A percentile compares a stretch with the other conserved stretches of the same genome.
phyloP scores from a whole-genome alignment of 2,329 filamentous ascomycete species.

The Thielaviopsis euricoi region DNA sequence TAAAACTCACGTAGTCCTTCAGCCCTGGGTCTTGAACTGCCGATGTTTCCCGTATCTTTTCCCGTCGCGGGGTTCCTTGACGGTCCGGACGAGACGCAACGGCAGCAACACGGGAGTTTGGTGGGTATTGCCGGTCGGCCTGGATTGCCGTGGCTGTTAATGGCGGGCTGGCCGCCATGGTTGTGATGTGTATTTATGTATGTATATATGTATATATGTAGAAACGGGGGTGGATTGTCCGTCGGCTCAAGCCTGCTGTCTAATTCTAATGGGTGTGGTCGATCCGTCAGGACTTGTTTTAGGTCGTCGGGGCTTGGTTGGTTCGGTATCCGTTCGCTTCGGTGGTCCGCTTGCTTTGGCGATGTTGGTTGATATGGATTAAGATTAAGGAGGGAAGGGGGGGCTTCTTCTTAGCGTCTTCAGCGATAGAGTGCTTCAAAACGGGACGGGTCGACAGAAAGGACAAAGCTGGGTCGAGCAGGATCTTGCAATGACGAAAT shows the following conservation, averaged over 20 bases:
- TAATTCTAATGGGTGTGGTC: not conserved
- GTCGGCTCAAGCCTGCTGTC: not conserved
- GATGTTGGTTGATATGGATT: not conserved
- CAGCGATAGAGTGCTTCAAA: too few species aligned
- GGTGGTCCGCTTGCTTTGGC: not conserved
- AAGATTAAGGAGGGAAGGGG: not conserved
- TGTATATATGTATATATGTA: not conserved
- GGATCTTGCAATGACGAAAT: not conserved
- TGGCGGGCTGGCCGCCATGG: slow-evolving; percentile 12
- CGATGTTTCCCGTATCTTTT: slow-evolving; percentile 41
- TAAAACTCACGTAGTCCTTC: slow-evolving; percentile 56
- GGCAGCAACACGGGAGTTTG: slow-evolving; percentile 26
- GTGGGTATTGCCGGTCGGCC: slow-evolving; percentile 24
- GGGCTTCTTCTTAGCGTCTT: too few species aligned
- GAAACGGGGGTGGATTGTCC: not conserved
- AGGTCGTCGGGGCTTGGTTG: too few species aligned
- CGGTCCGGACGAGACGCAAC: slow-evolving; percentile 27
- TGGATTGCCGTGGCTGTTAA: slow-evolving; percentile 14
- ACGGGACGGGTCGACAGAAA: not conserved
- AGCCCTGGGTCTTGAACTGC: slow-evolving; percentile 61
- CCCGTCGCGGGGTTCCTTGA: slow-evolving; percentile 43
- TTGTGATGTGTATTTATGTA: not conserved
- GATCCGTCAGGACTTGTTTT: not conserved
- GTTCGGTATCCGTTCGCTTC: not conserved
- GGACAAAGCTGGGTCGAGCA: not conserved